These are phyloP conservation scores for Saccharomycopsis oosterbeekiorum DNA, from an alignment of 805 yeast genomes.

Conservation along the genomic window DNA sequence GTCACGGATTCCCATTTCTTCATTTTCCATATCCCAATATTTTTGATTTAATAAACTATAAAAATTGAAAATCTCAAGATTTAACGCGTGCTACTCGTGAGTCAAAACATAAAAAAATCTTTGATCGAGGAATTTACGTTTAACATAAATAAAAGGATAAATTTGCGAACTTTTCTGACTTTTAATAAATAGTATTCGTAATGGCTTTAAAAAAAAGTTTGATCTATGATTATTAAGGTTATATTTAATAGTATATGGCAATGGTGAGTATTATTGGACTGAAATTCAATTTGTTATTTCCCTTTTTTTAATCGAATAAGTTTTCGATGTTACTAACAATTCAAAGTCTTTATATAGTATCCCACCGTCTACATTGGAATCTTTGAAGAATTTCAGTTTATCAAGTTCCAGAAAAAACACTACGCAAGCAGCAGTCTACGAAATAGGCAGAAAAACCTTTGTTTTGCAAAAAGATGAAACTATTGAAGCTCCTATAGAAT, in stretches of 20 bases:
- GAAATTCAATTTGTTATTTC: background rate
- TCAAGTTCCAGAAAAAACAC: slow-evolving; percentile 53
- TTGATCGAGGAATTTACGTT: background rate
- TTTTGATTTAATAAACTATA: background rate
- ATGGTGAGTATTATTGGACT: background rate
- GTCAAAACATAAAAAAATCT: background rate
- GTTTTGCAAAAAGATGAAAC: slow-evolving; percentile 41
- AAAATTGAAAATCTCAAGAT: background rate
- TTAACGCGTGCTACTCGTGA: background rate
- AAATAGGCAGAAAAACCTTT: slow-evolving; percentile 46
- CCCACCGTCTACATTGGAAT: slow-evolving; percentile 48
- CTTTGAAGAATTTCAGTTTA: slow-evolving; percentile 62
- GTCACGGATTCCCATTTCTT: background rate
- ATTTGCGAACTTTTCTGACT: background rate
- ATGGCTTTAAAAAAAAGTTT: background rate
- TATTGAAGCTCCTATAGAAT: slow-evolving; percentile 33
- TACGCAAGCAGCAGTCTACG: slow-evolving; percentile 49
- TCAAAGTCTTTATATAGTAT: slow-evolving; percentile 48
- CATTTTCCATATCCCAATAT: background rate
- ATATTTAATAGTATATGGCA: background rate
- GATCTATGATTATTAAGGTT: too few species aligned
- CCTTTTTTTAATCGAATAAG: background rate
- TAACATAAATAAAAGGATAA: background rate
- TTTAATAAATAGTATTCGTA: too few species aligned
- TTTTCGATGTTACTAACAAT: background rate